Conservation (phyloP, 768 basidiomycete species). For the Xanthoconium stramineum region DNA sequence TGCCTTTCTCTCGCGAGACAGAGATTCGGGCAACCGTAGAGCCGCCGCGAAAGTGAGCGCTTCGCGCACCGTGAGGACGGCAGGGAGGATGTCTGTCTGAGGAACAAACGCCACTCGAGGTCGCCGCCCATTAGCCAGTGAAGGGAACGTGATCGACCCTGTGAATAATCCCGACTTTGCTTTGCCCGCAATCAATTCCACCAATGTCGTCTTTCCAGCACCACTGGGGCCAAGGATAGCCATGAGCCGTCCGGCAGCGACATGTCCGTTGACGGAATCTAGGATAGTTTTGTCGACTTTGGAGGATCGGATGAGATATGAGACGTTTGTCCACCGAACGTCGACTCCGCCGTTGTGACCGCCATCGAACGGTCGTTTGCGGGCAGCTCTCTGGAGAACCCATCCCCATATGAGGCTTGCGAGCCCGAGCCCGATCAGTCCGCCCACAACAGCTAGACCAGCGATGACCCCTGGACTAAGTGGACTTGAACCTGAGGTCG, state of each 20-base stretch:
- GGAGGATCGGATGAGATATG: constrained; percentile 53
- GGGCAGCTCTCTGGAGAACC: constrained; percentile 59
- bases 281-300: constrained; percentile 56
- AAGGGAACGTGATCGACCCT: constrained; percentile 62
- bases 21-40: constrained; percentile 74
- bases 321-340: constrained; percentile 66
- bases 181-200: constrained; percentile 87
- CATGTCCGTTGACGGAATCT: constrained; percentile 62
- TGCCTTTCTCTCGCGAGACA: constrained; percentile 58
- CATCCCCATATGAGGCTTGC: constrained; percentile 61
- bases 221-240: constrained; percentile 92
- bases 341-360: constrained; percentile 51
- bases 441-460: constrained; percentile 82
- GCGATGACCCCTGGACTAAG: constrained; percentile 86
- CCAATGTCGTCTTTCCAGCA: constrained; percentile 89
- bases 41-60: constrained; percentile 83
- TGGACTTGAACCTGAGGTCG: constrained; percentile 34
- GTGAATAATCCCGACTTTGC: constrained; percentile 66
- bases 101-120: constrained; percentile 83
- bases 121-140: constrained; percentile 28
- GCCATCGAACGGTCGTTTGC: constrained; percentile 39
- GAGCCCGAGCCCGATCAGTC: constrained; percentile 55
- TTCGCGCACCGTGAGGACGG: constrained; percentile 77
- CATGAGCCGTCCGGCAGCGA: constrained; percentile 82
- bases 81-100: constrained; percentile 79